phyloP scores from a whole-genome alignment of 495 filamentous ascomycete genomes.

The Pseudevernia furfuracea region DNA sequence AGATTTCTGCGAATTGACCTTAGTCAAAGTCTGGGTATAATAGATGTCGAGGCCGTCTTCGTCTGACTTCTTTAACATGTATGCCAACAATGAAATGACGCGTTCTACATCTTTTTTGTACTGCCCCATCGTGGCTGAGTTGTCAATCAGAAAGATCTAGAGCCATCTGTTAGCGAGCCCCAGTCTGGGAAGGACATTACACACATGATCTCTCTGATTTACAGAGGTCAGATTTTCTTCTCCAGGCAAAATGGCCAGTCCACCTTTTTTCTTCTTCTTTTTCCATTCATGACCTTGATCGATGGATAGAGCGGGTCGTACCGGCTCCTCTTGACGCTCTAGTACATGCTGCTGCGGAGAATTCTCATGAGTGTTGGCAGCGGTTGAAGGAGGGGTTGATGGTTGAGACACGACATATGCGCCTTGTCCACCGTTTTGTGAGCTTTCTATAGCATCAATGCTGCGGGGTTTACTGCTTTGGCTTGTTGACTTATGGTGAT shows the following conservation, averaged over 20 bases:
- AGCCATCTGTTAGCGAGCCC: background rate
- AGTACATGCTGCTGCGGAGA: slow-evolving; percentile 24
- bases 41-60: slow-evolving; percentile 32
- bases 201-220: slow-evolving; percentile 25
- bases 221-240: background rate
- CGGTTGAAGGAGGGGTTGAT: background rate
- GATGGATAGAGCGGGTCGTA: slow-evolving; percentile 34
- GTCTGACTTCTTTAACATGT: slow-evolving; percentile 31
- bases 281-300: slow-evolving; percentile 7
- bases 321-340: slow-evolving; percentile 27
- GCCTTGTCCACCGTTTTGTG: background rate
- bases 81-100: slow-evolving; percentile 28
- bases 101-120: slow-evolving; percentile 26
- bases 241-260: slow-evolving; percentile 19
- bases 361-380: background rate
- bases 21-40: slow-evolving; percentile 25
- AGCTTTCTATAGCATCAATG: background rate
- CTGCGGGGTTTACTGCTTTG: background rate
- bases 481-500: slow-evolving; percentile 1
- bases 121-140: slow-evolving; percentile 31
- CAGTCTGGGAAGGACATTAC: background rate
- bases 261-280: background rate
- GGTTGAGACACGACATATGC: background rate
- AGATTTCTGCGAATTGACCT: slow-evolving; percentile 1
- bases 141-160: slow-evolving; percentile 39